A percentile compares a stretch with the other conserved stretches of the same genome.
Conservation (phyloP, 352 stramenopile genomes). For the Globisporangium viniferum region DNA sequence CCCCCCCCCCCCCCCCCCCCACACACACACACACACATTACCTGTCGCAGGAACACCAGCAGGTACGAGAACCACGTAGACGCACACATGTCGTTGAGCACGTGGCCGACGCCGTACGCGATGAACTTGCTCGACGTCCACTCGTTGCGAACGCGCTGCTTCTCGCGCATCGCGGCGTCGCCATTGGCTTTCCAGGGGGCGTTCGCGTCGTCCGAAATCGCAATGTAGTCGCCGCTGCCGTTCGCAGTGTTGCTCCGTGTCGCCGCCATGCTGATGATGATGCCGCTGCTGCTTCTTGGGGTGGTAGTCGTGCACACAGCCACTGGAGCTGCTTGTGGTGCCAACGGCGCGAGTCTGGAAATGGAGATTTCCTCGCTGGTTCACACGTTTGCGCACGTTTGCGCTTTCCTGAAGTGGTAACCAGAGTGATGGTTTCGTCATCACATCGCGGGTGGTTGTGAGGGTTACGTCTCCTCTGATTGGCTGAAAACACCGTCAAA, state of each 20-base stretch:
- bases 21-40: slow-evolving; percentile 7
- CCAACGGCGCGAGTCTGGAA: slow-evolving; percentile 6
- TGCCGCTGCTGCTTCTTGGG: background rate
- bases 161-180: background rate
- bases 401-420: background rate
- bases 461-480: background rate
- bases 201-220: slow-evolving; percentile 14
- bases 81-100: slow-evolving; percentile 88
- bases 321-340: background rate
- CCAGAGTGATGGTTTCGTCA: slow-evolving; percentile 3
- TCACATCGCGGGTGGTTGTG: slow-evolving; percentile 1
- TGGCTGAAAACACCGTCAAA: background rate
- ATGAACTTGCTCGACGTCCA: slow-evolving; percentile 65
- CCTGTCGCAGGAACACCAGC: slow-evolving; percentile 72
- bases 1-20: too few relatives aligned
- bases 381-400: background rate
- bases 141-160: slow-evolving; percentile 16
- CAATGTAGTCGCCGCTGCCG: slow-evolving; percentile 11
- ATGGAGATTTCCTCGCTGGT: background rate
- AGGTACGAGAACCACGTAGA: slow-evolving; percentile 88
- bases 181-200: background rate
- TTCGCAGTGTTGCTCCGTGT: background rate
- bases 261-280: background rate
- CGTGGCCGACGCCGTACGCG: slow-evolving; percentile 78
- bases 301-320: background rate